phyloP scores from a whole-genome alignment of 1,284 basidiomycete species.

The Sporisorium scitamineum region DNA sequence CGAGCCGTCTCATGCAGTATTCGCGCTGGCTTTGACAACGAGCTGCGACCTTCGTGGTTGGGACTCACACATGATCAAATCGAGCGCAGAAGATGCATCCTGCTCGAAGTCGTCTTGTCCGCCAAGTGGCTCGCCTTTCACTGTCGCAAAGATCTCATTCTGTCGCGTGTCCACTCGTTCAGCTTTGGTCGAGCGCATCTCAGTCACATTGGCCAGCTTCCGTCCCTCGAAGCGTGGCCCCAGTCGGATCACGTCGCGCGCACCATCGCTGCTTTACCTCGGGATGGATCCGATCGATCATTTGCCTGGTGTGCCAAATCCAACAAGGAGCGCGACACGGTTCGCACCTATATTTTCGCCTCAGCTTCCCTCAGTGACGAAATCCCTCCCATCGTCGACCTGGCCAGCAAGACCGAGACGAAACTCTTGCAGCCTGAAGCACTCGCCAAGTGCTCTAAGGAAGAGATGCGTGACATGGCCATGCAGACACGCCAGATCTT shows the following conservation, averaged over 20 bases:
- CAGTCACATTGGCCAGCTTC: constrained; percentile 13
- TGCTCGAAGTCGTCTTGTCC: constrained; percentile 11
- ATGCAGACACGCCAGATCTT: constrained; percentile 25
- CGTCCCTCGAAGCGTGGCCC: constrained; percentile 24
- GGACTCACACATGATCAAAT: constrained; percentile 19
- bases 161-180: constrained; percentile 12
- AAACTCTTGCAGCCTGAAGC: constrained; percentile 22
- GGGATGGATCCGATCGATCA: background rate
- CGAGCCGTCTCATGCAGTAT: constrained; percentile 18
- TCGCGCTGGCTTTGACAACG: constrained; percentile 25
- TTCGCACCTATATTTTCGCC: constrained; percentile 8
- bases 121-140: constrained; percentile 34
- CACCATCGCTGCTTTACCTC: constrained; percentile 6
- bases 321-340: constrained; percentile 13
- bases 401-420: constrained; percentile 21
- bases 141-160: constrained; percentile 12
- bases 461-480: constrained; percentile 36
- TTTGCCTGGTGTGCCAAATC: constrained; percentile 18
- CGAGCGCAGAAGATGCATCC: constrained; percentile 22
- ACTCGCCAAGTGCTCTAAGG: constrained; percentile 24
- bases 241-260: constrained; percentile 8
- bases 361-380: constrained; percentile 11
- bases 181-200: constrained; percentile 22
- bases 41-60: constrained; percentile 23
- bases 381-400: constrained; percentile 18